Evolutionary conservation across 73 alveolate genomes (phyloP).

Genomic region (Tetrahymena elliotti): DNA sequence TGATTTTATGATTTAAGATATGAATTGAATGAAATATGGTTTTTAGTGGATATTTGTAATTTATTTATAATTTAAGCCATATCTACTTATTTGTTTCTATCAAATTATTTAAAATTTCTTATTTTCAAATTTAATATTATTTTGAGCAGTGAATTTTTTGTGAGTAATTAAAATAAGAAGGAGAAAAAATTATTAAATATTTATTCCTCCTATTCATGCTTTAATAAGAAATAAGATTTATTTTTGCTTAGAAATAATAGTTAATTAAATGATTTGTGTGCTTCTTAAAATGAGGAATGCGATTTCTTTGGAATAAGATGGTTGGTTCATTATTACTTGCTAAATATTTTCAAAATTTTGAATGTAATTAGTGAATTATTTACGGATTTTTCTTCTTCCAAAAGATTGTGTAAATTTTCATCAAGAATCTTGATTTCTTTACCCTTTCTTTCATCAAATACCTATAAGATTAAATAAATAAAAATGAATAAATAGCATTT

Average conservation of each 20-base stretch:
- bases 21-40: no score
- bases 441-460: neutral
- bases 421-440: neutral
- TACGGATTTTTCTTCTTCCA: neutral
- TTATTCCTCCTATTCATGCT: neutral
- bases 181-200: neutral
- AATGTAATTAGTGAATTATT: neutral
- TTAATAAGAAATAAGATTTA: neutral
- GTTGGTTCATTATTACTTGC: neutral
- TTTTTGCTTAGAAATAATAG: neutral
- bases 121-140: neutral
- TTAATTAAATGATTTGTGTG: neutral
- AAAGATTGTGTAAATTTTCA: neutral
- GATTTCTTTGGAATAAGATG: neutral
- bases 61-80: neutral
- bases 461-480: neutral
- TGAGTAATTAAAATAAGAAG: neutral
- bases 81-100: neutral
- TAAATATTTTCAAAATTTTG: neutral
- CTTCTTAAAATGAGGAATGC: neutral
- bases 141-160: neutral
- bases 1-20: no score
- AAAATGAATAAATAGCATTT: neutral
- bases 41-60: neutral
- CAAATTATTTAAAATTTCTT: neutral